phyloP scores from a whole-genome alignment of 2,329 filamentous ascomycete genomes.

The Scedosporium minutisporum region DNA sequence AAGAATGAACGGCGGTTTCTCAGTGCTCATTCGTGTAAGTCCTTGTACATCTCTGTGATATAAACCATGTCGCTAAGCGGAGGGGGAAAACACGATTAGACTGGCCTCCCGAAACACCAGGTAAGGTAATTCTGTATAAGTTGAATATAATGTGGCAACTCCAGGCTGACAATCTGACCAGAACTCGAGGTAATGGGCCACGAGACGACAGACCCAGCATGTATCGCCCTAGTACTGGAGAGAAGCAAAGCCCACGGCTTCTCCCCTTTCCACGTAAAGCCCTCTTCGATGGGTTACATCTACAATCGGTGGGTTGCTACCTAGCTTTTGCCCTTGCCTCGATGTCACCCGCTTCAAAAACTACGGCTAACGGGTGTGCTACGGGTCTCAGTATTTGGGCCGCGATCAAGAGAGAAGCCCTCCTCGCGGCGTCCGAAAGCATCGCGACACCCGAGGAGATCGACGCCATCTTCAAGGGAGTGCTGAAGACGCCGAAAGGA shows the following conservation, averaged over 20 bases:
- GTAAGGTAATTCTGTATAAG: conserved; percentile 8
- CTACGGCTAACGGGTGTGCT: neutral
- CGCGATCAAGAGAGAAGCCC: conserved; percentile 21
- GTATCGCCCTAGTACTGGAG: conserved; percentile 16
- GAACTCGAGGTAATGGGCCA: conserved; percentile 24
- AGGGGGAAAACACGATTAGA: conserved; percentile 10
- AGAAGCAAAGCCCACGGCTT: conserved; percentile 18
- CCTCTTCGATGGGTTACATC: conserved; percentile 21
- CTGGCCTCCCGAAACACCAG: conserved; percentile 22
- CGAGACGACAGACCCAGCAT: conserved; percentile 13
- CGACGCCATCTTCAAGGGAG: conserved; percentile 19
- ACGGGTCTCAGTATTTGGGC: conserved; percentile 18
- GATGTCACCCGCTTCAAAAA: neutral
- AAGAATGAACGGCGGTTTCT: conserved; percentile 24
- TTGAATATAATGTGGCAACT: neutral
- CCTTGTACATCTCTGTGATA: neutral
- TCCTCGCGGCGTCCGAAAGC: conserved; percentile 20
- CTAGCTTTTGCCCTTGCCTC: neutral
- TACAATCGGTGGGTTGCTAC: conserved; percentile 17
- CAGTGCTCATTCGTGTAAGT: conserved; percentile 33
- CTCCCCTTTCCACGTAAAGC: conserved; percentile 20
- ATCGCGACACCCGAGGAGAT: conserved; percentile 20
- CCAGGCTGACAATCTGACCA: neutral
- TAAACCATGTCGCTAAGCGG: neutral
- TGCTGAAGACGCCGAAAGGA: conserved; percentile 20